Base-by-base conservation (phyloP, 108 stramenopile species). In the Skeletonema marinoi region DNA sequence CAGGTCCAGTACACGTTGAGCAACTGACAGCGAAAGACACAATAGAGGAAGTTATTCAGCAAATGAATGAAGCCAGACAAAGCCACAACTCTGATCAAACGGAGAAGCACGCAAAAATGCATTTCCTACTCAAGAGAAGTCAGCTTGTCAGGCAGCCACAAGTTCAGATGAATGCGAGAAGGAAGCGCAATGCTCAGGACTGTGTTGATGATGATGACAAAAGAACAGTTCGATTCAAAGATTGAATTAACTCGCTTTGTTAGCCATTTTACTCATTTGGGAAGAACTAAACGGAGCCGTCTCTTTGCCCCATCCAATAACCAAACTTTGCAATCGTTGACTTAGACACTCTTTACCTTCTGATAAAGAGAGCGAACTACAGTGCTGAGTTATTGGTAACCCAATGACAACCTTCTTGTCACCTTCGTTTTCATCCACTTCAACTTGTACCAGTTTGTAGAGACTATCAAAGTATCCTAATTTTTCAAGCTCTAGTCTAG, bases 1-100 rank as follows among this genome's bases (percentile, higher is more conserved):
- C 66, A 32, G 92, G 92, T 4, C 65, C 85, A 14, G 97, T 99
- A 8, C 32, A 72, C 13, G 97, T 98, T 21, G 96, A 97, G 73
- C 91, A 95, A 50, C 81, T 99, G 48, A 69, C 94, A 38, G 95
- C 95, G 38, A 66, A 86, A 61, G 78, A 88, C 65, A 95, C 87
- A 38, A 87, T 97, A 54, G 98, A 98, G 71, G 92, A 96, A 75
- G 71, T 83, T 33, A 95, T 98, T 78, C 65, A 73, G 13, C 60
- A 87, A 42, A 70, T 84, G 73, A 83, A 83, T 63, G 50, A 17
- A 8, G 36, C 36, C 32, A 75, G 36, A 16, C 12, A 42, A 58
- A 51, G 35, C 32, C 44, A 62, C 30, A 32, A 25, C 31, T 14
- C 16, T 30, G 29, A 48, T 33, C 44, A 70, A 38, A 13, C 60